phyloP scores from a whole-genome alignment of 805 yeast genomes.

The Kuraishia piskuri region DNA sequence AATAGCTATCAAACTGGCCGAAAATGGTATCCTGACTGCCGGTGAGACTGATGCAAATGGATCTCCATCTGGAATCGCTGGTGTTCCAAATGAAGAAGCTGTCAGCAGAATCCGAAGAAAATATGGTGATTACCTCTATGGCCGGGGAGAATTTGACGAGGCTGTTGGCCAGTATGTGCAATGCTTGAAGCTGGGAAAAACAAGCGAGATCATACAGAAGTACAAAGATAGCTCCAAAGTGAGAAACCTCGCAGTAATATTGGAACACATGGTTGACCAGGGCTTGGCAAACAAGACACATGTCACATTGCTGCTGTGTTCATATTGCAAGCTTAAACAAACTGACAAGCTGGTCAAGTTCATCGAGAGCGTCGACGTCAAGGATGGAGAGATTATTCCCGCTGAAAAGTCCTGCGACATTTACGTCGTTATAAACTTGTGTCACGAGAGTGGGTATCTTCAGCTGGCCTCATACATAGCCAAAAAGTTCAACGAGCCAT shows the following conservation, averaged over 20 bases:
- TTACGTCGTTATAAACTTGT: slow-evolving; percentile 55
- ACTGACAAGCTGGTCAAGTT: slow-evolving; percentile 49
- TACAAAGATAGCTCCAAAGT: slow-evolving; percentile 75
- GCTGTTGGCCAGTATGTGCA: slow-evolving; percentile 72
- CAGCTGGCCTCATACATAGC: slow-evolving; percentile 65
- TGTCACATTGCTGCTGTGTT: slow-evolving; percentile 67
- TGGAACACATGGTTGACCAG: slow-evolving; percentile 49
- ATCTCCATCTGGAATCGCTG: slow-evolving; percentile 8
- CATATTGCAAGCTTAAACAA: slow-evolving; percentile 69
- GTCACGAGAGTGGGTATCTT: slow-evolving; percentile 64
- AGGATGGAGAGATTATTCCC: slow-evolving; percentile 25
- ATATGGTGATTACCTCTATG: slow-evolving; percentile 69
- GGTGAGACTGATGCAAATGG: no score
- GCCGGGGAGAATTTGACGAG: slow-evolving; percentile 53
- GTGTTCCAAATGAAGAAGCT: slow-evolving; percentile 15
- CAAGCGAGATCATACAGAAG: slow-evolving; percentile 72
- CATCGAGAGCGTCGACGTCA: slow-evolving; percentile 30
- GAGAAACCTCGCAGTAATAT: slow-evolving; percentile 49
- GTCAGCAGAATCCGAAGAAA: slow-evolving; percentile 37
- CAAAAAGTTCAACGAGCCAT: slow-evolving; percentile 63
- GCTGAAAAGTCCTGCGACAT: slow-evolving; percentile 48
- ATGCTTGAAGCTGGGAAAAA: slow-evolving; percentile 35
- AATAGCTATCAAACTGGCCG: slow-evolving; percentile 66
- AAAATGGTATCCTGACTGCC: slow-evolving; percentile 11
- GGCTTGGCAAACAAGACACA: slow-evolving; percentile 68